Percentiles rank a stretch among this genome's conserved stretches.
These are phyloP conservation scores for Acanthamoeba divionensis DNA, from an alignment of 208 protist genomes.

Conservation along the genomic window DNA sequence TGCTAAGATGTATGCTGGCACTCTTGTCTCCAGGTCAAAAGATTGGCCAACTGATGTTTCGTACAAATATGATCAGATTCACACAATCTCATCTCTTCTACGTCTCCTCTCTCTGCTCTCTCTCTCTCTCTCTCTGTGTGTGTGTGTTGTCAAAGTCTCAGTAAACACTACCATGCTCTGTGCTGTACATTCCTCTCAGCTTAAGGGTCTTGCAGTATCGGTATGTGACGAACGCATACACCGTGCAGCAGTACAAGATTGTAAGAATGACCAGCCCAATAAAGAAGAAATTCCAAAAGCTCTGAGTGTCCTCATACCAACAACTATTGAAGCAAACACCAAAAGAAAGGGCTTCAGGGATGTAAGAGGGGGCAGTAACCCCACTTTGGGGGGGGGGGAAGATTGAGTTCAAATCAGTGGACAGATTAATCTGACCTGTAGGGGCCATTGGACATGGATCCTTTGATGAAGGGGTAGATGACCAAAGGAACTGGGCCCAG, in stretches of 20 bases:
- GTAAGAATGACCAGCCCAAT: slow-evolving; percentile 7
- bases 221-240: slow-evolving; percentile 27
- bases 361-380: too few relatives aligned
- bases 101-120: too few relatives aligned
- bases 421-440: slow-evolving; percentile 9
- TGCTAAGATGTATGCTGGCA: slow-evolving; percentile 9
- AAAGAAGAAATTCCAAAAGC: slow-evolving; percentile 13
- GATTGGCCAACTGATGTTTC: background rate
- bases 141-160: background rate
- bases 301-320: background rate
- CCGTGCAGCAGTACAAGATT: background rate
- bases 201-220: slow-evolving; percentile 37
- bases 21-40: background rate
- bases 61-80: background rate
- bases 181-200: slow-evolving; percentile 16
- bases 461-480: background rate
- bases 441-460: background rate
- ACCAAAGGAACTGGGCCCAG: background rate
- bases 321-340: background rate
- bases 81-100: too few relatives aligned
- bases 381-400: too few relatives aligned
- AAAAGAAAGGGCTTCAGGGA: background rate
- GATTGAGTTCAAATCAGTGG: too few relatives aligned
- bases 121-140: too few relatives aligned
- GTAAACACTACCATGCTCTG: background rate